Conservation (phyloP, 345 rosid species). For the Rhizophora mangle region DNA sequence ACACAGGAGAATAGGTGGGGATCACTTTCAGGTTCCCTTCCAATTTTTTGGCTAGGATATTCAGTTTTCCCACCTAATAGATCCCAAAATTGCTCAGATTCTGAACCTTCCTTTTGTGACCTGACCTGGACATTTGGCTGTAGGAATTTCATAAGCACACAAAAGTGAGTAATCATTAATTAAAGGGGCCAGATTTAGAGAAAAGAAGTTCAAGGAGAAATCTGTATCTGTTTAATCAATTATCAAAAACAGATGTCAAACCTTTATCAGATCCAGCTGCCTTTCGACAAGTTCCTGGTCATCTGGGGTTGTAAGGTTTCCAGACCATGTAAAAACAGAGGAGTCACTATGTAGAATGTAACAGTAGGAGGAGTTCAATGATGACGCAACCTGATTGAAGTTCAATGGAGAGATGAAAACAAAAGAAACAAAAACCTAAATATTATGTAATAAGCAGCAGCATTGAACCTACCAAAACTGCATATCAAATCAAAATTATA, state of each 20-base stretch:
- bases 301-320: conserved; percentile 71
- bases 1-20: conserved; percentile 90
- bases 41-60: conserved; percentile 71
- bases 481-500: too few species aligned
- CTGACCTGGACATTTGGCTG: conserved; percentile 82
- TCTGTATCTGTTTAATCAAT: background rate
- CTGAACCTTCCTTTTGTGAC: conserved; percentile 92
- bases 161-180: background rate
- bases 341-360: conserved; percentile 81
- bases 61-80: conserved; percentile 82
- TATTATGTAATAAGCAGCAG: background rate
- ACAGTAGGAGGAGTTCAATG: conserved; percentile 88
- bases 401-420: conserved; percentile 7
- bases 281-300: conserved; percentile 89
- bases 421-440: background rate
- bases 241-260: conserved; percentile 23
- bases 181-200: background rate
- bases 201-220: background rate
- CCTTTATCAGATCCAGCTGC: conserved; percentile 96
- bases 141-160: conserved; percentile 15
- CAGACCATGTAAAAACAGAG: conserved; percentile 85
- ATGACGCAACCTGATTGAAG: conserved; percentile 65
- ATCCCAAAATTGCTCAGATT: conserved; percentile 91
- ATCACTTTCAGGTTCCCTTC: conserved; percentile 74
- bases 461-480: too few species aligned